phyloP scores from a whole-genome alignment of 1,284 basidiomycete species.

The Malassezia nana region DNA sequence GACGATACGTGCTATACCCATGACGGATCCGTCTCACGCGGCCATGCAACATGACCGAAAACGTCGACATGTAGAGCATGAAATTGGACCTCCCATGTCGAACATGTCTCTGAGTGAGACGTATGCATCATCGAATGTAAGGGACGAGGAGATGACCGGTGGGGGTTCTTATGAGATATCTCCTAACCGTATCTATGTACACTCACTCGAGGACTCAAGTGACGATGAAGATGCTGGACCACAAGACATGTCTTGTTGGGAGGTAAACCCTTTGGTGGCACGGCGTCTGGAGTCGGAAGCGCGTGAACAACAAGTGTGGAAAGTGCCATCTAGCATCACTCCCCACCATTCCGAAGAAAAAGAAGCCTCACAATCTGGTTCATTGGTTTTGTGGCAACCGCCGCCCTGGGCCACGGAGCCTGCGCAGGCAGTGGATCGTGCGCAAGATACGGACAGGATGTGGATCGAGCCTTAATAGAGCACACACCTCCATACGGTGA shows the following conservation, averaged over 20 bases:
- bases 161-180: constrained; percentile 17
- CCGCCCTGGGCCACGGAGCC: constrained; percentile 1
- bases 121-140: background rate
- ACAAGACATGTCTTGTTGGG: background rate
- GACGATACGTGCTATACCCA: background rate
- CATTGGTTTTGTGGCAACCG: constrained; percentile 9
- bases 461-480: background rate
- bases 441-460: background rate
- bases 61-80: constrained; percentile 12
- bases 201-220: constrained; percentile 11
- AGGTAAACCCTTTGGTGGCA: constrained; percentile 6
- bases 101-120: constrained; percentile 7
- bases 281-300: background rate
- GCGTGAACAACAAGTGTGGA: background rate
- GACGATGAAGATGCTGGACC: constrained; percentile 3
- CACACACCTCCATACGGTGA: background rate
- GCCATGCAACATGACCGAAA: constrained; percentile 4
- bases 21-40: background rate
- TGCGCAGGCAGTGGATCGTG: background rate
- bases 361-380: background rate
- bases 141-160: constrained; percentile 9
- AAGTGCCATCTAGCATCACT: constrained; percentile 7
- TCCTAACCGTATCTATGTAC: constrained; percentile 14
- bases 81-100: constrained; percentile 2
- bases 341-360: background rate